Evolutionary conservation across 2,329 filamentous ascomycete genomes (phyloP).

Genomic region (Aspergillus sp.): DNA sequence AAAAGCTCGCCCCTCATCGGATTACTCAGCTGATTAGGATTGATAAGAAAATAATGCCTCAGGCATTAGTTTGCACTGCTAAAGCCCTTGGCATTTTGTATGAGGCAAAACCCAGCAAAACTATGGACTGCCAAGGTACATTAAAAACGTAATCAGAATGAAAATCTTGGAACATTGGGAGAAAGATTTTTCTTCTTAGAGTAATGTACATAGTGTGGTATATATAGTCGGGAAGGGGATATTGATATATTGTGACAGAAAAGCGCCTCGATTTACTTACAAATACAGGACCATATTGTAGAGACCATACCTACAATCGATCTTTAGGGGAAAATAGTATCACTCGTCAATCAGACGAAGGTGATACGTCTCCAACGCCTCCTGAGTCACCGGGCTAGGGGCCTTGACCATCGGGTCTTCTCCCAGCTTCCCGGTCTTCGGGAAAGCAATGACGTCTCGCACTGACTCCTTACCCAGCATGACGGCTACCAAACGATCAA

Average conservation of each 20-base stretch:
- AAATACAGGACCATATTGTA: neutral
- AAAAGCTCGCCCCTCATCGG: constrained; percentile 5
- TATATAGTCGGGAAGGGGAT: neutral
- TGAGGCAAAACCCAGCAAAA: too few relatives aligned
- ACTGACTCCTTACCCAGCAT: constrained; percentile 76
- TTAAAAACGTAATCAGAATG: neutral
- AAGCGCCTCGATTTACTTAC: neutral
- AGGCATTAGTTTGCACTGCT: too few relatives aligned
- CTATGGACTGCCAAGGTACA: neutral
- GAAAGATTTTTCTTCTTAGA: neutral
- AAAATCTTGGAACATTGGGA: neutral
- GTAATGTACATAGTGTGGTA: neutral
- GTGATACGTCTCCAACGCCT: constrained; percentile 61
- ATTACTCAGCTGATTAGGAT: constrained; percentile 1
- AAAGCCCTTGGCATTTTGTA: too few relatives aligned
- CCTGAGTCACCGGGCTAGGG: constrained; percentile 66
- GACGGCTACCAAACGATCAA: constrained; percentile 80
- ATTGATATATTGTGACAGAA: neutral
- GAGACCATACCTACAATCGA: neutral
- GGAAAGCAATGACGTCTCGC: constrained; percentile 93
- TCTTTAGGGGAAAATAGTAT: neutral
- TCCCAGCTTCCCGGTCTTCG: constrained; percentile 86
- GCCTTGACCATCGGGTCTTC: constrained; percentile 82
- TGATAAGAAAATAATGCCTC: too few relatives aligned
- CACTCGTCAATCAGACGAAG: constrained; percentile 38